These are phyloP conservation scores for Firmiana major DNA, from an alignment of 345 rosid genomes.

Conservation along the genomic window DNA sequence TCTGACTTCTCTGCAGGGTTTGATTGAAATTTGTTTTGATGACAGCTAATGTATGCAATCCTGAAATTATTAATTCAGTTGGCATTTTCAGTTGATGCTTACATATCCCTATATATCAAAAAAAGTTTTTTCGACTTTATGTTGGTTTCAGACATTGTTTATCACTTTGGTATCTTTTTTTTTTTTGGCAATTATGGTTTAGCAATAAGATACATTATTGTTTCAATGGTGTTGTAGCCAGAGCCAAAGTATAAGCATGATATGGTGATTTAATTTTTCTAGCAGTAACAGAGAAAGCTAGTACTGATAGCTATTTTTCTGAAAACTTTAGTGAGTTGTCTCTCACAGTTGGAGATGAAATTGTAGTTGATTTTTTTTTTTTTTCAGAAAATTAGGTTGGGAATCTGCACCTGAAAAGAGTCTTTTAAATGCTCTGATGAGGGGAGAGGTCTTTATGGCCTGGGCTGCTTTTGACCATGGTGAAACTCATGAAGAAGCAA, in stretches of 20 bases:
- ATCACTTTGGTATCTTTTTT: too few relatives aligned
- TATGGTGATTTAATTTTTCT: too few relatives aligned
- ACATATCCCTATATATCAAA: too few relatives aligned
- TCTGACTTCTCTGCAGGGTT: conserved; percentile 31
- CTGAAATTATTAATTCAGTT: not conserved
- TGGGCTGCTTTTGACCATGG: conserved; percentile 66
- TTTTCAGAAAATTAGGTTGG: conserved; percentile 57
- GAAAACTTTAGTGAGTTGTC: not conserved
- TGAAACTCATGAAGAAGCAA: conserved; percentile 59
- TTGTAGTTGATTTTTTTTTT: not conserved
- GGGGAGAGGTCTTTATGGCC: conserved; percentile 81
- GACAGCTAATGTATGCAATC: not conserved
- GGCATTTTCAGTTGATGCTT: too few relatives aligned
- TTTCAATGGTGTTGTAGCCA: too few relatives aligned
- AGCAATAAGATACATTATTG: too few relatives aligned
- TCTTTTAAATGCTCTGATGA: conserved; percentile 82
- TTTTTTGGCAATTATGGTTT: too few relatives aligned
- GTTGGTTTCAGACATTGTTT: too few relatives aligned
- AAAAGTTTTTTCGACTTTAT: too few relatives aligned
- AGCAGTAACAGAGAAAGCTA: too few relatives aligned
- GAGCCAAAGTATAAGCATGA: not conserved
- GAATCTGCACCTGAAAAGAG: conserved; percentile 80
- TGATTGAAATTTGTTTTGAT: not conserved
- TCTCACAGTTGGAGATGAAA: not conserved
- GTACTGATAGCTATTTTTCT: not conserved